Evolutionary conservation across 2,329 filamentous ascomycete genomes (phyloP).

Genomic region (Epichloe sibirici): DNA sequence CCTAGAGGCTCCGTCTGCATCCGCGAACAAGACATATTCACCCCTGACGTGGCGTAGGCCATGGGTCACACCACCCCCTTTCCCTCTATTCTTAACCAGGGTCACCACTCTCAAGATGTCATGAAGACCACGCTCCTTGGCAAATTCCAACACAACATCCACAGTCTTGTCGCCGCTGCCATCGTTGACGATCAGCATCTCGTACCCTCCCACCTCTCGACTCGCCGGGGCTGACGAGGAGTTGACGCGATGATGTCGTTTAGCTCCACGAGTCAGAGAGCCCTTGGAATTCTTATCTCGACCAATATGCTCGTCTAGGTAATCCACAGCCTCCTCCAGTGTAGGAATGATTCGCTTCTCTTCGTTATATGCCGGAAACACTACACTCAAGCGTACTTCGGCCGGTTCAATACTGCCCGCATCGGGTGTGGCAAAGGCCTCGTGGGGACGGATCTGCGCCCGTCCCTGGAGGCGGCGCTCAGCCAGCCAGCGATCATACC

Average conservation of each 20-base stretch:
- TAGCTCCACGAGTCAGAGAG: constrained; percentile 15
- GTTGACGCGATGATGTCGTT: constrained; percentile 20
- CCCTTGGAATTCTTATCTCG: constrained; percentile 20
- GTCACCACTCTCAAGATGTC: constrained; percentile 72
- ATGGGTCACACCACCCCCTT: constrained; percentile 90
- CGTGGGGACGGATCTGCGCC: constrained; percentile 20
- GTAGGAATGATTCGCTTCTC: constrained; percentile 71
- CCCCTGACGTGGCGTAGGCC: constrained; percentile 87
- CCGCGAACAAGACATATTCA: constrained; percentile 82
- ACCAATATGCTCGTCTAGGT: constrained; percentile 68
- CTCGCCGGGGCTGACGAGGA: neutral
- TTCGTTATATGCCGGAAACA: constrained; percentile 94
- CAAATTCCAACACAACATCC: constrained; percentile 67
- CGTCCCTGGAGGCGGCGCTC: constrained; percentile 41
- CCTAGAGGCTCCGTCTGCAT: constrained; percentile 83
- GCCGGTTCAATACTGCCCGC: constrained; percentile 56
- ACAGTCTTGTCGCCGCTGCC: constrained; percentile 76
- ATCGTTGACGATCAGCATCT: constrained; percentile 86
- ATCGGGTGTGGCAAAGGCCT: constrained; percentile 30
- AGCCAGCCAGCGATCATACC: constrained; percentile 66
- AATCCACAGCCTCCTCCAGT: constrained; percentile 80
- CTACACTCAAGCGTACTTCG: constrained; percentile 77
- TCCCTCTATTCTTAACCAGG: constrained; percentile 74
- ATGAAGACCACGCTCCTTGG: constrained; percentile 59
- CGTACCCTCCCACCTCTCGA: constrained; percentile 51